Evolutionary conservation across 768 basidiomycete species (phyloP).

Genomic region (Auriscalpium vulgare): DNA sequence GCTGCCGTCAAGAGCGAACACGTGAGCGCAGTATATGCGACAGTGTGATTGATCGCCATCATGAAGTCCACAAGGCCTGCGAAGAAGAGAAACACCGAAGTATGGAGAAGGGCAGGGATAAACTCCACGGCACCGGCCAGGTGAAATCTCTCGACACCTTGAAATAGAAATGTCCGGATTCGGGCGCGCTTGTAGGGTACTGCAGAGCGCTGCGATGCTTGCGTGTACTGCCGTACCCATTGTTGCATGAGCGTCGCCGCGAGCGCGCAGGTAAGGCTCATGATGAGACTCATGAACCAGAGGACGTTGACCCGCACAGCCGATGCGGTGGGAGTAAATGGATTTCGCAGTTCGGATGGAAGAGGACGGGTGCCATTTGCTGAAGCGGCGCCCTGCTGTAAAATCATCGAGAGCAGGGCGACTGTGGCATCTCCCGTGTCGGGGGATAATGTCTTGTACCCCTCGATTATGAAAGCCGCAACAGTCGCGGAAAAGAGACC

Average conservation of each 20-base stretch:
- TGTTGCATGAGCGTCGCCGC: neutral
- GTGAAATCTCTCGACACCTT: neutral
- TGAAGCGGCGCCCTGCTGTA: neutral
- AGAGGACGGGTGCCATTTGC: neutral
- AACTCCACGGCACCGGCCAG: neutral
- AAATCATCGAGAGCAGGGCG: neutral
- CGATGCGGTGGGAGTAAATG: neutral
- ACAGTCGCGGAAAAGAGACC: neutral
- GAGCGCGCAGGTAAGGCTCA: slow-evolving; percentile 1
- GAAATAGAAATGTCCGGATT: neutral
- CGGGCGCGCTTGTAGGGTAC: neutral
- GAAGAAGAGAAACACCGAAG: slow-evolving; percentile 2
- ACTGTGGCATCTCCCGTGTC: neutral
- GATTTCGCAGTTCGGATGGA: neutral
- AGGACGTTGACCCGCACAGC: neutral
- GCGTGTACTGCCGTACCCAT: neutral
- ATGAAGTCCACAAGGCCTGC: slow-evolving; percentile 1
- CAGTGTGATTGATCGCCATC: neutral
- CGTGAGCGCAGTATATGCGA: neutral
- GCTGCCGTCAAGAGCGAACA: neutral
- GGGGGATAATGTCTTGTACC: neutral
- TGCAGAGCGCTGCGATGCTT: neutral
- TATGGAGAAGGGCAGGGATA: neutral
- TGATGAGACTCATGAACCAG: slow-evolving; percentile 1
- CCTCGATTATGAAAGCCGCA: neutral